Conservation (phyloP, 331 rosid genomes). For the Quercus tomentella region DNA sequence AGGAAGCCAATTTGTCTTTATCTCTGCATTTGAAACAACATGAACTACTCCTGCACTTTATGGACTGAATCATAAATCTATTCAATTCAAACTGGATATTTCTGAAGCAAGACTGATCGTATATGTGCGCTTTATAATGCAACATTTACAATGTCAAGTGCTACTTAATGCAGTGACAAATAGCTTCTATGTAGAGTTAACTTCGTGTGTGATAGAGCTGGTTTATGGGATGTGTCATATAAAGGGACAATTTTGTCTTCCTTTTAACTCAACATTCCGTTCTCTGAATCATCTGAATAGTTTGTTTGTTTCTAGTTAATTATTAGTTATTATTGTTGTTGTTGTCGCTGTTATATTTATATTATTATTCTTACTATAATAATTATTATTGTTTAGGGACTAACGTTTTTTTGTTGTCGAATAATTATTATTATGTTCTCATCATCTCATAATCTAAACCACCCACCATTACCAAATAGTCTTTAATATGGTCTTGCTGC, state of each 20-base stretch:
- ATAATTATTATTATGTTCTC: no score
- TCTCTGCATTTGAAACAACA: not conserved
- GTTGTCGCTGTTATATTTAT: not conserved
- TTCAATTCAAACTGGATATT: not conserved
- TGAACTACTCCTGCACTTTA: no score
- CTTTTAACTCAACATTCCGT: not conserved
- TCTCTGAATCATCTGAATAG: not conserved
- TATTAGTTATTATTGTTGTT: not conserved
- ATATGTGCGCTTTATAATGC: not conserved
- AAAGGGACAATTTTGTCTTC: not conserved
- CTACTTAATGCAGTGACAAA: not conserved
- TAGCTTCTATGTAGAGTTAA: not conserved
- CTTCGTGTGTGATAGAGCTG: not conserved
- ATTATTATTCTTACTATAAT: not conserved
- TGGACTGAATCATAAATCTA: not conserved
- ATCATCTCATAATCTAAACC: not conserved
- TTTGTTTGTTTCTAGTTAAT: not conserved
- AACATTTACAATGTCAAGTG: not conserved
- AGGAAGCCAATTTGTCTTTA: not conserved
- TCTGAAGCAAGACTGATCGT: not conserved
- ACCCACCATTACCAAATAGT: not conserved
- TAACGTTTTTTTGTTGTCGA: no score
- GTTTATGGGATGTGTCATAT: not conserved
- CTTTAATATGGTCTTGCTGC: not conserved
- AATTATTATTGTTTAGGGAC: no score